Evolutionary conservation across 176 grass and related monocot genomes (phyloP), one percentile per base, ranked within the genome.

Genomic region (Zea luxurians): DNA sequence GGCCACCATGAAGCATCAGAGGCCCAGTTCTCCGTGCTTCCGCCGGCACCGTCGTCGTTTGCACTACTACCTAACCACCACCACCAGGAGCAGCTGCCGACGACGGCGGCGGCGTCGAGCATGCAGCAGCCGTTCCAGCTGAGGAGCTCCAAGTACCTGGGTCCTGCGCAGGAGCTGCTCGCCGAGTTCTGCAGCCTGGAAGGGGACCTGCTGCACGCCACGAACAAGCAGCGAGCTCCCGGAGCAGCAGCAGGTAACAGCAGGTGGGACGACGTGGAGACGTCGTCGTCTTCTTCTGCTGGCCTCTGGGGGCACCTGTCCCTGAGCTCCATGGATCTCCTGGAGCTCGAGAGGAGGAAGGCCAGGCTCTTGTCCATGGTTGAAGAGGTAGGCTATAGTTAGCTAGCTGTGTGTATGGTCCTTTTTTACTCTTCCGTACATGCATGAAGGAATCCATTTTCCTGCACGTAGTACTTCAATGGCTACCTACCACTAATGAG

Each of bases 331-430:
- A 85, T 87, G 92, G 74, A 89, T 70, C 45, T 63, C 48, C 48
- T 89, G 60, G 81, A 89, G 61, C 92, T 95, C 18, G 81, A 87
- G 48, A 89, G 70, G 71, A 89, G 86, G 70, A 91, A 87, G 63
- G 20, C 43, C 37, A 89, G 80, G 82, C 81, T 95, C 7, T 15
- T 87, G 45, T 89, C 83, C 78, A 88, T 89, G 84, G 64, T 95
- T 68, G 74, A 89, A 87, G 89, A 95, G 89, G 92, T 95, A 88
- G 65, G 53, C 21, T 7, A 8, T 27, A 4, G 3, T 40, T 16
- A 8, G 13, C 9, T 43, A n/a, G 37, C 16, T 36, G 34, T 59
- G 8, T n/a, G 42, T 34, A 43, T 7, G 2, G 5, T 37, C 9
- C n/a, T 12, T 2, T 13, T 36, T 50, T 13, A 49, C 20, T 21